Base-by-base conservation (phyloP, 2,329 filamentous ascomycete species). In the Fusarium globosum region DNA sequence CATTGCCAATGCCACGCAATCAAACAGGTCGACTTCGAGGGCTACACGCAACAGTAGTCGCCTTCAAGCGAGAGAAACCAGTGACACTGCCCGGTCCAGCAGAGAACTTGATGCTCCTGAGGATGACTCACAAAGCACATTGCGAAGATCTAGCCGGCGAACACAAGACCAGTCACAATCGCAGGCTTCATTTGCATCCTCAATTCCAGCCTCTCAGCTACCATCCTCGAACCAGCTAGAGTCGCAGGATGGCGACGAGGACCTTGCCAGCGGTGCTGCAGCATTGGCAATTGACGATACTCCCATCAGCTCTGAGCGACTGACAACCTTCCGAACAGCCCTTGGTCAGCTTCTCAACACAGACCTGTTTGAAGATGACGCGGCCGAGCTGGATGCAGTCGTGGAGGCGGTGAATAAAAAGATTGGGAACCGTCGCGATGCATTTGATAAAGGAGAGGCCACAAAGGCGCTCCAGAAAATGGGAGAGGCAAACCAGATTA, bases 401-500 rank as follows among this genome's bases (percentile, higher is more conserved):
- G 87, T 98, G 23, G 88, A 87, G 7, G 93, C 93, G 14, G 93
- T 99, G 57, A 99, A 99, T 81, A 85, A 85, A 8, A 90, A 90
- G 76, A 77, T 97, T 52, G 87, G 88, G 20, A 78, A 83, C 46
- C 77, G 83, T 6, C 88, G 87, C 9, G 88, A 88, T 13, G 83
- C 86, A 42, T 99, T 97, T 83, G 88, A 86, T 33, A 88, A 88
- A 42, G 86, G 85, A 0, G 96, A 99, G 83, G 94, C 93, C 1
- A 85, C 92, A 65, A 89, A 92, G 81, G 95, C 94, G 49, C 85
- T 99, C 64, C 90, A 90, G 82, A 91, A 88, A 80, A 91, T 99
- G 90, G 92, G 94, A 78, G 91, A 93, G 73, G 86, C 88, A 77
- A 98, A 98, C 82, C 92, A 96, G 85, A 91, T 99, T 80, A 99